Evolutionary conservation across 805 yeast species (phyloP).

Genomic region (Brettanomyces nanus): DNA sequence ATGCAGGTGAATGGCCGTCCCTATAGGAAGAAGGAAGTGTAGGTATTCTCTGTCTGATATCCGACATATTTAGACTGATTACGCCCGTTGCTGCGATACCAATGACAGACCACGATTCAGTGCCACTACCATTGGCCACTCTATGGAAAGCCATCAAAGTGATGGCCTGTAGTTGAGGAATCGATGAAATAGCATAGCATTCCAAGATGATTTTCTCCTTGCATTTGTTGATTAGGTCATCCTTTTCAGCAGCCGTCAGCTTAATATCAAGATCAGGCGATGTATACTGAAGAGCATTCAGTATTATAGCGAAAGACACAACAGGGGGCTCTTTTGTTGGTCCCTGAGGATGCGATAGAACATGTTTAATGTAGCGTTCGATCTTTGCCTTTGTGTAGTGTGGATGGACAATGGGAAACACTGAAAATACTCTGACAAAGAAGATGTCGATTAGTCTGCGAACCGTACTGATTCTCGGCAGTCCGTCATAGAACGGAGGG

Average conservation of each 20-base stretch:
- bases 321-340: background rate
- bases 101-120: constrained; percentile 21
- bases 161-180: constrained; percentile 19
- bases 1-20: constrained; percentile 2
- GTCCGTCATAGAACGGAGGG: background rate
- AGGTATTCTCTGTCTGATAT: constrained; percentile 1
- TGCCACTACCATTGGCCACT: constrained; percentile 16
- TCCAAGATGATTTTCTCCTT: constrained; percentile 14
- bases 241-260: constrained; percentile 2
- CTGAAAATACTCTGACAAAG: constrained; percentile 5
- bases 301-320: background rate
- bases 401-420: constrained; percentile 13
- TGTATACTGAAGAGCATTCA: background rate
- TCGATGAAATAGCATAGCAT: constrained; percentile 16
- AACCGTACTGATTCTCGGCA: background rate
- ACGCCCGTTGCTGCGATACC: constrained; percentile 19
- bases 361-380: background rate
- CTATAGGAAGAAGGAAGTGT: background rate
- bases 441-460: background rate
- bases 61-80: constrained; percentile 15
- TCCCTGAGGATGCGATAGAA: background rate
- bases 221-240: constrained; percentile 8
- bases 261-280: no score
- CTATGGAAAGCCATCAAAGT: constrained; percentile 16
- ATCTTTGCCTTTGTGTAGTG: constrained; percentile 3